Base-by-base conservation (phyloP, 1,139 yeast species). In the Suhomyces bokatorum region DNA sequence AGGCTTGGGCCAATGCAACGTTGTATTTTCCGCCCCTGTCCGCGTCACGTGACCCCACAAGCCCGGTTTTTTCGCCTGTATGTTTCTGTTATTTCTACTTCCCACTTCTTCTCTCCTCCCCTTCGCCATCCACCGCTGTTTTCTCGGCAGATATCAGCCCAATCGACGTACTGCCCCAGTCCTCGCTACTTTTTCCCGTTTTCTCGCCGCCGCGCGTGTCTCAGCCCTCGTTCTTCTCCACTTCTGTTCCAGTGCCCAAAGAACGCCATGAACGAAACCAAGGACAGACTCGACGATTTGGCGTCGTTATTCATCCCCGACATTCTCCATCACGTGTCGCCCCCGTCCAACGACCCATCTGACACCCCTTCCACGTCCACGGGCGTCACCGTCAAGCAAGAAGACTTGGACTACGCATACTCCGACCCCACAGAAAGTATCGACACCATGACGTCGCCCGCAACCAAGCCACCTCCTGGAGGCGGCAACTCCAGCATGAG, bases 231-330 rank as follows among this genome's bases (percentile, higher is more conserved):
- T 33, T 33, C 28, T 12, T 20, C 36, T 6, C 17, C 20, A 5
- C 36, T 12, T 6, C 28, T 14, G 17, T 12, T 13, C 9, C 13
- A 6, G 24, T 5, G 8, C 26, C 36, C 29, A 15, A 26, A 34
- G n/a, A 8, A 15, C 34, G 11, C 11, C 24, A 52, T 52, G 56
- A 49, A 45, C 36, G 55, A 51, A 28, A 33, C 52, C 39, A 62
- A 63, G 45, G 67, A 62, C 32, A 54, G 63, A 29, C 63, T 67
- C 36, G 77, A 73, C 47, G 78, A 73, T 55, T 60, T 73, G 39
- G 70, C 77, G 35, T 66, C 77, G 27, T 61, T 73, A 41, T 73
- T 73, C 43, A 56, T 73, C 31, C 77, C 77, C 4, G 78, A 73
- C 42, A 66, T 70, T 24, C 60, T 72, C 30, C 71, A 67, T 42